Base-by-base conservation (phyloP, 2,329 filamentous ascomycete genomes). In the Diaporthe longicolla region DNA sequence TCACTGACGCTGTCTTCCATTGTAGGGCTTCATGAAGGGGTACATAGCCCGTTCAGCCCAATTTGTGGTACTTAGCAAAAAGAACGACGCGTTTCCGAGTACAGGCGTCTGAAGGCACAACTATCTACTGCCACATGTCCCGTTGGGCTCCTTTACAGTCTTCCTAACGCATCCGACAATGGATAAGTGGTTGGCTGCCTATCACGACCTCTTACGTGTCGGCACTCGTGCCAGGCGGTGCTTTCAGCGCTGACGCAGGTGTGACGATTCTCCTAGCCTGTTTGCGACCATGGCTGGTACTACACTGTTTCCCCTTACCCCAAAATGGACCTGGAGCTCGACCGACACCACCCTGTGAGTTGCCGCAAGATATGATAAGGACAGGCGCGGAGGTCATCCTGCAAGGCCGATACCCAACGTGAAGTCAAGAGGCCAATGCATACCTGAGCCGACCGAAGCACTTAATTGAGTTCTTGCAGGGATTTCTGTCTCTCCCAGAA, bases 1-100 rank as follows among this genome's bases (percentile, higher is more conserved):
- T 83, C 76, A 84, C 79, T 78, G 54, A 80, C 77, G 32, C 61
- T 73, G 29, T 74, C 35, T 65, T 59, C n/a, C 43, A 35, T 75
- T 61, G 58, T 78, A 98, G 95, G 94, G 93, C 74, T 88, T 97
- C 32, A 98, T 99, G 94, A 99, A 98, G 84, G 97, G 97, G 54
- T 99, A 99, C 84, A 99, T 99, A 78, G 93, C 96, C 43, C 93
- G 96, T 71, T 95, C 98, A 78, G 91, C 94, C 78, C 93, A 93
- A 45, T 95, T 95, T 78, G 93, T 99, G 37, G 97, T 99, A 26
- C 85, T 99, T 73, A 98, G 95, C 83, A 98, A 98, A 83, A 98
- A 98, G 83, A 93, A 90, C 74, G 95, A 94, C 54, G 96, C 97
- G 2, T 99, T 99, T 80, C 97, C 97, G 0, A 95, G 95, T 32